These are phyloP conservation scores for Pistacia vera DNA, from an alignment of 345 rosid species.

Conservation along the genomic window DNA sequence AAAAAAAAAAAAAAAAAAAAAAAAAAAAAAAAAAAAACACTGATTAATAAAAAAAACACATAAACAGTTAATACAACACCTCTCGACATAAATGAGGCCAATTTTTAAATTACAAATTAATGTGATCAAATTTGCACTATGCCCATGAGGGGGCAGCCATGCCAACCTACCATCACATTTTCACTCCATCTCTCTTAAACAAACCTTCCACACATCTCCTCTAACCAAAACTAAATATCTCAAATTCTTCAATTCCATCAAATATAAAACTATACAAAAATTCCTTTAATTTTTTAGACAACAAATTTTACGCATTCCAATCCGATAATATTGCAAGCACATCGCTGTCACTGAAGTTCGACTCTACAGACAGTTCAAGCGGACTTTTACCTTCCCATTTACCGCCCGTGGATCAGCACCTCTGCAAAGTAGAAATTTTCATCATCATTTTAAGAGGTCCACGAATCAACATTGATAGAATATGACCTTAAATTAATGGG, in stretches of 20 bases:
- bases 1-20: too few relatives aligned
- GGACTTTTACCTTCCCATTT: slow-evolving; percentile 67
- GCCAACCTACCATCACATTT: slow-evolving; percentile 31
- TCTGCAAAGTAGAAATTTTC: slow-evolving; percentile 43
- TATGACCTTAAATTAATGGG: too few relatives aligned
- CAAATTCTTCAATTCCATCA: slow-evolving; percentile 6
- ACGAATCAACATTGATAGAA: too few relatives aligned
- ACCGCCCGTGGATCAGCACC: slow-evolving; percentile 80
- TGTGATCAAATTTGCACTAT: slow-evolving; percentile 22
- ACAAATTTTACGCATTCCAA: slow-evolving; percentile 45
- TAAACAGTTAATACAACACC: background rate
- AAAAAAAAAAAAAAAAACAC: too few relatives aligned
- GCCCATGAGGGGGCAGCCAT: slow-evolving; percentile 31
- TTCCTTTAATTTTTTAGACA: slow-evolving; percentile 6
- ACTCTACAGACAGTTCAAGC: slow-evolving; percentile 63
- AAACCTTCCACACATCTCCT: slow-evolving; percentile 13
- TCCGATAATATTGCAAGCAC: slow-evolving; percentile 70
- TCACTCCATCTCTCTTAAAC: background rate
- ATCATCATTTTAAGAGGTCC: too few relatives aligned
- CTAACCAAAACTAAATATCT: slow-evolving; percentile 27
- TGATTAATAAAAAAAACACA: background rate
- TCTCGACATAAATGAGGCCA: background rate
- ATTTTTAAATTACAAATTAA: slow-evolving; percentile 16
- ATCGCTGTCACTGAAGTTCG: slow-evolving; percentile 58
- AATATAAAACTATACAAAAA: slow-evolving; percentile 31